Evolutionary conservation across 2,329 filamentous ascomycete genomes (phyloP), one percentile per base, ranked within the genome.

Genomic region (Cladobotryum mycophilum): DNA sequence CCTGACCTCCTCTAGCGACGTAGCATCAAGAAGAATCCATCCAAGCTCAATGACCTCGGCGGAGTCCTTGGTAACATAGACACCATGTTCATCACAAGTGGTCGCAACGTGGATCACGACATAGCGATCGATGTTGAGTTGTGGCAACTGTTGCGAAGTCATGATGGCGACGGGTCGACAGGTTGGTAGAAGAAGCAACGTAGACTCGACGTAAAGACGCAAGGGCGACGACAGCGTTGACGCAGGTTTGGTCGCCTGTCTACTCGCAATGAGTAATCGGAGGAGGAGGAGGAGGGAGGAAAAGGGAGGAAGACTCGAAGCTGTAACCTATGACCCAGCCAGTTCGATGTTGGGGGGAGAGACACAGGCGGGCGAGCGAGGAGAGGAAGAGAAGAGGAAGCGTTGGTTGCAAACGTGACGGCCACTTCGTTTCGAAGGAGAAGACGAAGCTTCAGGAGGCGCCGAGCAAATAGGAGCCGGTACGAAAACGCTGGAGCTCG

Each of bases 61-160:
- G 53, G 93, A 97, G 73, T 99, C 93, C 74, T 97, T 97, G 54
- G 93, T 99, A 53, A 99, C 93, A 71, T 99, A 99, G 59, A 99
- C 93, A 56, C 93, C 93, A 73, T 99, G 93, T 71, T 99, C 93
- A 71, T 99, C 93, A 74, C 93, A 99, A 61, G 93, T 99, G 35
- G 93, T 99, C 57, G 93, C 93, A 66, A 97, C 92, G 72, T 99
- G 93, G 69, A 97, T 96, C 65, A 99, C 89, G 59, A 96, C 87
- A 74, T 96, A 99, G 70, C 92, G 88, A 76, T 99, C 93, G 72
- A 96, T 82, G 73, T 86, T 86, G 61, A 84, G 79, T 61, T 82
- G 81, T 46, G 76, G 76, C 49, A 64, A 56, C 57, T 67, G 67
- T 60, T 70, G 70, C 50, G 70, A 63, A 60, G 69, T 62, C 69